phyloP scores from a whole-genome alignment of 1,139 yeast genomes.

The Groenewaldozyma auringiensis region DNA sequence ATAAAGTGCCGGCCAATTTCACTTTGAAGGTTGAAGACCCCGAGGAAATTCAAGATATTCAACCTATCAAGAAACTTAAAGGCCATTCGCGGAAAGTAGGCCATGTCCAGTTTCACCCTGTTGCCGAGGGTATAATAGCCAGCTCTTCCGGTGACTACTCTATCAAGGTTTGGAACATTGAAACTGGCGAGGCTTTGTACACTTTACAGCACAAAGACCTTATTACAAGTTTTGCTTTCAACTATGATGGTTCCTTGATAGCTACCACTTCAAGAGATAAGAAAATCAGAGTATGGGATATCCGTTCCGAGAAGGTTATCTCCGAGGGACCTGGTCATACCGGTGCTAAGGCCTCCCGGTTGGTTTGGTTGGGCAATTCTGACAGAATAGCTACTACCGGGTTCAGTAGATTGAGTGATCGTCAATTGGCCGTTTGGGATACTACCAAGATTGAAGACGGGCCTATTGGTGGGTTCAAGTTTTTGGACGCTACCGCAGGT shows the following conservation, averaged over 20 bases:
- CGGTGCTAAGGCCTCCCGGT: slow-evolving; percentile 87
- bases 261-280: slow-evolving; percentile 94
- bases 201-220: slow-evolving; percentile 82
- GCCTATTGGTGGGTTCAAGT: slow-evolving; percentile 79
- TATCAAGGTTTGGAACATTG: slow-evolving; percentile 84
- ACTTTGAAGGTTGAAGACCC: slow-evolving; percentile 54
- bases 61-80: slow-evolving; percentile 57
- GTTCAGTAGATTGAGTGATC: slow-evolving; percentile 82
- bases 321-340: slow-evolving; percentile 86
- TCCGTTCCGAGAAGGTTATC: slow-evolving; percentile 61
- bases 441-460: slow-evolving; percentile 64
- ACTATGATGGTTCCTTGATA: slow-evolving; percentile 75
- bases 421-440: slow-evolving; percentile 95
- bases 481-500: slow-evolving; percentile 87
- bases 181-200: slow-evolving; percentile 59
- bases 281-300: slow-evolving; percentile 84
- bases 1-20: slow-evolving; percentile 80
- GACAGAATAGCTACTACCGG: slow-evolving; percentile 93
- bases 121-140: slow-evolving; percentile 78
- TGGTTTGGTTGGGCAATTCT: slow-evolving; percentile 81
- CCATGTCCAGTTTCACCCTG: slow-evolving; percentile 84
- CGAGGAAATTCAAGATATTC: slow-evolving; percentile 52
- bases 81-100: slow-evolving; percentile 96
- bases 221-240: slow-evolving; percentile 85
- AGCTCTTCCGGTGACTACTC: slow-evolving; percentile 86